phyloP scores from a whole-genome alignment of 2,329 filamentous ascomycete genomes.

The Arthrobotrys conoides region DNA sequence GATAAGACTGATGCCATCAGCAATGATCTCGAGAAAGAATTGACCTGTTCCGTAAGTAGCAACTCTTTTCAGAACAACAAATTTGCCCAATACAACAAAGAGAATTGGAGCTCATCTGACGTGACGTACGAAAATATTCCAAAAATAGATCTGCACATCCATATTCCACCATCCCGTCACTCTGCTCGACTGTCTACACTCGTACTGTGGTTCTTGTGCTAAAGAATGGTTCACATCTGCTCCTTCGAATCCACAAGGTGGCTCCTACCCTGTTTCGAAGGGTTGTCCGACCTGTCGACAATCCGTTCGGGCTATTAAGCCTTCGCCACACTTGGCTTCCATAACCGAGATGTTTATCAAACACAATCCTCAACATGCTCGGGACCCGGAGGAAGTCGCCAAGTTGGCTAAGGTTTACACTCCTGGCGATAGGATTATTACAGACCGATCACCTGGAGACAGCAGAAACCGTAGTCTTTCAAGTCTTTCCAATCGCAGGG shows the following conservation, averaged over 20 bases:
- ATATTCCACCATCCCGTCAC: constrained; percentile 91
- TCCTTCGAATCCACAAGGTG: constrained; percentile 69
- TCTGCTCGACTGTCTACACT: constrained; percentile 92
- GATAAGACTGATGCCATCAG: constrained; percentile 49
- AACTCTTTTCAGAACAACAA: background rate
- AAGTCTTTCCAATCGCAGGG: constrained; percentile 40
- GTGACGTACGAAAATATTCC: background rate
- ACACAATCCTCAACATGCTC: constrained; percentile 82
- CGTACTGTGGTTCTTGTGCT: constrained; percentile 93
- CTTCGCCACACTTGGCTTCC: constrained; percentile 91
- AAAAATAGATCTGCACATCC: constrained; percentile 89
- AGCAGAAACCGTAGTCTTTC: constrained; percentile 49
- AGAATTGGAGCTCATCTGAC: constrained; percentile 37
- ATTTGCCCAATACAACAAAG: background rate
- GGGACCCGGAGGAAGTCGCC: constrained; percentile 79
- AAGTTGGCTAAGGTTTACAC: constrained; percentile 83
- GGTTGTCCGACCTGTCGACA: constrained; percentile 96
- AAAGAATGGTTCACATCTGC: constrained; percentile 93
- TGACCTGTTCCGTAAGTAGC: constrained; percentile 88
- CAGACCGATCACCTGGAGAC: constrained; percentile 28
- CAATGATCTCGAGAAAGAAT: constrained; percentile 84
- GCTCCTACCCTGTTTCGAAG: constrained; percentile 70
- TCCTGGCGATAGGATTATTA: constrained; percentile 82
- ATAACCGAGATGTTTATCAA: constrained; percentile 88
- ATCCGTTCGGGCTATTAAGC: constrained; percentile 84